Base-by-base conservation (phyloP, 257 asterid genomes). In the Solanum bulbocastanum region DNA sequence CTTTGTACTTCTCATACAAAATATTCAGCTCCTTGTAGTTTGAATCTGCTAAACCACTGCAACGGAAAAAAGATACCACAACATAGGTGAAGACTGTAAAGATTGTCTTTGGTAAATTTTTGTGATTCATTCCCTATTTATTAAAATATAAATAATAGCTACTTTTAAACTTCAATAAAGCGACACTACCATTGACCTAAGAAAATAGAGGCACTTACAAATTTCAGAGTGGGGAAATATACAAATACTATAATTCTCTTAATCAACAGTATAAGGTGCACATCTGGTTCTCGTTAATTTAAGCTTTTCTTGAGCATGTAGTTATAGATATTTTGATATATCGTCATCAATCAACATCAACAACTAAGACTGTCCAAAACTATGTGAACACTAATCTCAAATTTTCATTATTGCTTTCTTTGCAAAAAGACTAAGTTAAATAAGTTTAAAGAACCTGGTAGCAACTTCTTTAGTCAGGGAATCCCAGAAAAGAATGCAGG, bases 1-100 rank as follows among this genome's bases (percentile, higher is more conserved):
- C 95, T 87, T 89, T 96, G 90, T 96, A 94, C 89, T 93, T 96
- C 87, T 93, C 93, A 66, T 94, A 96, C 87, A 96, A 89, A 83
- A 94, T 88, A 86, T 94, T 95, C 90, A 96, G 86, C 86, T 95
- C 99, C 86, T 92, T 93, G 94, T 96, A 95, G 90, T 96, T 96
- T 76, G 98, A 92, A 76, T 93, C 90, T 14, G 99, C 93, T 69
- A 96, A 91, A 69, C 98, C 98, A 87, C 98, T 95, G 89, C 35
- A 76, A 65, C 58, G 58, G 32, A 83, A 36, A 36, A 20, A 12
- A 6, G 49, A 83, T 52, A 58, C 14, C 56, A 5, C 49, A 23
- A 73, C 3, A 75, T 39, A 37, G 27, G 32, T 75, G 18, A 75
- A 37, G 49, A 18, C 82, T 20, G 9, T 16, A 36, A 9, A 18